Evolutionary conservation across 2,329 filamentous ascomycete genomes (phyloP), one percentile per base, ranked within the genome.

Genomic region (Grosmannia serpens): DNA sequence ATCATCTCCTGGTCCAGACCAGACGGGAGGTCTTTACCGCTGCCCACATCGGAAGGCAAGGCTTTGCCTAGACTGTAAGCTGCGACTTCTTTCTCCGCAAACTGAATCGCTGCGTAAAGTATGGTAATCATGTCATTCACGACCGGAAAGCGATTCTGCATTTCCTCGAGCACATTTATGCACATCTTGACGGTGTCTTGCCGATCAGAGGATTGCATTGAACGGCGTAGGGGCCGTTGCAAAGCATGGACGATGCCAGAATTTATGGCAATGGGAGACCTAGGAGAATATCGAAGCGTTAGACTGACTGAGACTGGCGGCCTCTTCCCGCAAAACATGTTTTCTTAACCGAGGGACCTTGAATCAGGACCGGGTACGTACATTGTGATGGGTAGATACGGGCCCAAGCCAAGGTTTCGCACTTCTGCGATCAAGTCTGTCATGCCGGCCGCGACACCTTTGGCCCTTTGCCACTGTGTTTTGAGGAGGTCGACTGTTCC

Each of bases 141-240:
- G 33, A 54, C 52, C 3, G 52, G 52, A n/a, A 54, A 54, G 22
- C 52, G 52, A 33, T 41, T 33, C n/a, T 54, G 52, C 52, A 54
- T 54, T 41, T 54, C 52, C 33, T 54, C 52, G 11, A 54, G 52
- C 33, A 54, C 52, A 22, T 54, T 54, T n/a, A 54, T 54, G 52
- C 52, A 54, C n/a, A 54, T 33, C 52, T 54, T 54, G 33, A 54
- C 31, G 15, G 13, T 41, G 8, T 54, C 52, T 9, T 38, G 52
- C 15, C 33, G 8, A 26, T 54, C 52, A 1, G 52, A 54, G 13
- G 52, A 31, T 3, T 41, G 33, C 8, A 33, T 26, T 27, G 44
- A 41, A 22, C 26, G 33, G 15, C 26, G 44, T 4, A 54, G 33
- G 22, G 33, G 33, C 52, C 24, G 52, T 33, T 54, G 33, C 33